Conservation (phyloP, 495 filamentous ascomycete species). For the Acidomyces sp. region DNA sequence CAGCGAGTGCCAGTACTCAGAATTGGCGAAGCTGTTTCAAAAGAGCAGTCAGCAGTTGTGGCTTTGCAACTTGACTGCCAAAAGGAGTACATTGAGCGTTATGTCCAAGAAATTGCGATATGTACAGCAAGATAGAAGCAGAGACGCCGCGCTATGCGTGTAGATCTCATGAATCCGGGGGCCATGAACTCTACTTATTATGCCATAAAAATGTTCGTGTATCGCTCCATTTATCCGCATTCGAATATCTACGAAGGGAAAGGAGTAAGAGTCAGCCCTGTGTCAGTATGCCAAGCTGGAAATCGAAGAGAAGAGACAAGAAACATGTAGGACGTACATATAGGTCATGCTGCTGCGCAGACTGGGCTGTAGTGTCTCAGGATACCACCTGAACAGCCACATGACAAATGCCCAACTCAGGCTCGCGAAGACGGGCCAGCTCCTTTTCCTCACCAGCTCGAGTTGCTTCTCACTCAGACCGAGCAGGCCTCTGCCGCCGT, state of each 20-base stretch:
- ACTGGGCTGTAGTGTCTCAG: conserved; percentile 76
- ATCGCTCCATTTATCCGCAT: conserved; percentile 74
- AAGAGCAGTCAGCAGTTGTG: conserved; percentile 3
- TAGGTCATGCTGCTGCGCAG: conserved; percentile 95
- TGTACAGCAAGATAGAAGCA: conserved; percentile 4
- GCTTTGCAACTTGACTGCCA: neutral
- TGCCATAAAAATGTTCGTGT: conserved; percentile 66
- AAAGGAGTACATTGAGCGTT: neutral
- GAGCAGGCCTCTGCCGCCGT: conserved; percentile 26
- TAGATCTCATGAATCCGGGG: neutral
- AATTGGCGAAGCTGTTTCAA: conserved; percentile 13
- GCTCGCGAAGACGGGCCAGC: conserved; percentile 84
- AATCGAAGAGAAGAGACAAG: conserved; percentile 9
- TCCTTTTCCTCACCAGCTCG: conserved; percentile 47
- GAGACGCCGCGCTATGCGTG: conserved; percentile 12
- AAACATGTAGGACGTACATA: conserved; percentile 51
- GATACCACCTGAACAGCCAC: conserved; percentile 87
- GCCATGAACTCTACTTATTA: conserved; percentile 52
- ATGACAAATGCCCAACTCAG: conserved; percentile 85
- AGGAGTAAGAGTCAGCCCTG: conserved; percentile 8
- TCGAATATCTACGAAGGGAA: conserved; percentile 38
- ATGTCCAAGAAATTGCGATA: conserved; percentile 1
- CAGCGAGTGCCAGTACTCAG: conserved; percentile 16
- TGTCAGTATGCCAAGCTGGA: conserved; percentile 19
- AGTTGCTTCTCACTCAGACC: conserved; percentile 14